Conservation (phyloP, 768 basidiomycete species). For the Boletus eberwhitei region DNA sequence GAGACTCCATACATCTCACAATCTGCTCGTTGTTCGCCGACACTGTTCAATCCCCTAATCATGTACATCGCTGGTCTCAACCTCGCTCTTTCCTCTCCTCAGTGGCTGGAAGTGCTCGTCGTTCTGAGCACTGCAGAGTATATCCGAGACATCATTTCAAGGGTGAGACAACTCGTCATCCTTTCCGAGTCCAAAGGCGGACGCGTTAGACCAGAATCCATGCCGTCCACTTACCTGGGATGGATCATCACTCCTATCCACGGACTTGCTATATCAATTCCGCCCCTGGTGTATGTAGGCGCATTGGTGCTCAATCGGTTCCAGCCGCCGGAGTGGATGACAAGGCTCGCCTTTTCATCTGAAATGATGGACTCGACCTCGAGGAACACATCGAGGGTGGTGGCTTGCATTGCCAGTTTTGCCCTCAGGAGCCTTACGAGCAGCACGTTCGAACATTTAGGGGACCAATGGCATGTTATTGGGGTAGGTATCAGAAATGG, state of each 20-base stretch:
- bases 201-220: conserved; percentile 13
- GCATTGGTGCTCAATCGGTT: conserved; percentile 24
- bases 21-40: background rate
- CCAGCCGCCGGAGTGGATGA: conserved; percentile 31
- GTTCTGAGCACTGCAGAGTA: conserved; percentile 11
- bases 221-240: conserved; percentile 15
- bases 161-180: background rate
- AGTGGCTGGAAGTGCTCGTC: conserved; percentile 15
- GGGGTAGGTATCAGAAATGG: conserved; percentile 8
- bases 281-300: conserved; percentile 25
- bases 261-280: conserved; percentile 9
- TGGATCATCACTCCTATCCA: conserved; percentile 27
- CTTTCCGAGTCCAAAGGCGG: conserved; percentile 13
- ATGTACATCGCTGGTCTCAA: conserved; percentile 19
- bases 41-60: background rate
- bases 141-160: background rate
- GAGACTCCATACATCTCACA: background rate
- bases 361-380: conserved; percentile 4
- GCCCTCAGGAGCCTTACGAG: background rate
- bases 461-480: conserved; percentile 28
- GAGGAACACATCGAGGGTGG: conserved; percentile 11
- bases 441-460: conserved; percentile 9
- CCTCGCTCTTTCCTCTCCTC: background rate
- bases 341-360: conserved; percentile 13
- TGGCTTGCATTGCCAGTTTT: conserved; percentile 20